A percentile compares a stretch with the other conserved stretches of the same genome.
Conservation (phyloP, 2,329 filamentous ascomycete species). For the Verticillium isaacii region DNA sequence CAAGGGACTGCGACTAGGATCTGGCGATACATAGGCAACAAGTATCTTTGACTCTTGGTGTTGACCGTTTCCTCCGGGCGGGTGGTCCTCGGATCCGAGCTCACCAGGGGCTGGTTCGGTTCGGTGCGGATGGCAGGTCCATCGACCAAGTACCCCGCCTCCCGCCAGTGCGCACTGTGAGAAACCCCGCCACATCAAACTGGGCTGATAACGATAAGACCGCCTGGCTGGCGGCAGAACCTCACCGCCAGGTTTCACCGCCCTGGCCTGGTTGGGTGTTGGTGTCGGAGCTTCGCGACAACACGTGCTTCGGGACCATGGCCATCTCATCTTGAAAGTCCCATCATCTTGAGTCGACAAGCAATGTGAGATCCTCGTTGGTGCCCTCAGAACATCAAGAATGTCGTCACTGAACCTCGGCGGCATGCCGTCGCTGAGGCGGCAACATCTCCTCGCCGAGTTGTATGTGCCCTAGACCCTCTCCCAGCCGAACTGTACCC, state of each 20-base stretch:
- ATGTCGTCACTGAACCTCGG: conserved; percentile 43
- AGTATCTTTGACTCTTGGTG: not conserved
- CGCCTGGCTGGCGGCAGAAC: conserved; percentile 18
- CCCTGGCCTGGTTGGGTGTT: conserved; percentile 4
- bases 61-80: not conserved
- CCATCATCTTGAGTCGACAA: not conserved
- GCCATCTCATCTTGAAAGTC: not conserved
- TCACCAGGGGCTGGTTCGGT: not conserved
- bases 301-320: not conserved
- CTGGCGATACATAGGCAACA: not conserved
- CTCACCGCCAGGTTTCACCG: conserved; percentile 21
- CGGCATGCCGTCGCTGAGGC: conserved; percentile 54
- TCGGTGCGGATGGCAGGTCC: not conserved
- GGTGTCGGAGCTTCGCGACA: conserved; percentile 4
- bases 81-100: not conserved
- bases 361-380: not conserved
- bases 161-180: not conserved
- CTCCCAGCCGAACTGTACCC: not conserved
- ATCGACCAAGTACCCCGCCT: not conserved
- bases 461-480: conserved; percentile 54
- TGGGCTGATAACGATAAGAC: not conserved
- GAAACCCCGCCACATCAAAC: not conserved
- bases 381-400: not conserved
- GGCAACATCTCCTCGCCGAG: conserved; percentile 74
- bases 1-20: not conserved